phyloP scores from a whole-genome alignment of 805 yeast species.

The Pichia exigua region DNA sequence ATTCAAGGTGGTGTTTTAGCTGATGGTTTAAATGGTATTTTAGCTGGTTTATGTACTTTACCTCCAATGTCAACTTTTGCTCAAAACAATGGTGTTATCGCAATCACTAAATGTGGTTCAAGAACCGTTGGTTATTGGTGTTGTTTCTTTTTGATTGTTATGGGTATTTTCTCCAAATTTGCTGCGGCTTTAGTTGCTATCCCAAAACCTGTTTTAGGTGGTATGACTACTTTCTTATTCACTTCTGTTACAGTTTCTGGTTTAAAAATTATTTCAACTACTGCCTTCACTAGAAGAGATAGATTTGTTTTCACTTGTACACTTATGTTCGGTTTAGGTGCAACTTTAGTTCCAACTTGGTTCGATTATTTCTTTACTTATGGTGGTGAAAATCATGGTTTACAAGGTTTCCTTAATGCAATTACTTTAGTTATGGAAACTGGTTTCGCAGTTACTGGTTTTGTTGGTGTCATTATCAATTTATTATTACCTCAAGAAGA shows the following conservation, averaged over 20 bases:
- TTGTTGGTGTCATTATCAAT: conserved; percentile 44
- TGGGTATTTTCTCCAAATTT: conserved; percentile 85
- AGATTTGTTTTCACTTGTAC: conserved; percentile 46
- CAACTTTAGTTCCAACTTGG: conserved; percentile 41
- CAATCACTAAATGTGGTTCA: conserved; percentile 86
- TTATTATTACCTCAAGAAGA: conserved; percentile 40
- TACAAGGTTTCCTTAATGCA: conserved; percentile 44
- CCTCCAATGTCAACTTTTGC: conserved; percentile 94
- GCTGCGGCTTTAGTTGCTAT: conserved; percentile 85
- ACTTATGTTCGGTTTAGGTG: conserved; percentile 44
- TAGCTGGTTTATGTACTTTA: conserved; percentile 71
- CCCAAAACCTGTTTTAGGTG: conserved; percentile 76
- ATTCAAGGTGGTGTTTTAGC: conserved; percentile 91
- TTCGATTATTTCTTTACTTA: conserved; percentile 44
- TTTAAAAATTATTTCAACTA: conserved; percentile 44
- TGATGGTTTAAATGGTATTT: conserved; percentile 68
- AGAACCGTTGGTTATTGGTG: conserved; percentile 55
- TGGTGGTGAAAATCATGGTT: conserved; percentile 35
- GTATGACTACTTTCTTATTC: conserved; percentile 63
- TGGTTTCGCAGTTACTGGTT: conserved; percentile 49
- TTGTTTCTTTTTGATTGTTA: conserved; percentile 60
- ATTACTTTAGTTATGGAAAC: conserved; percentile 50
- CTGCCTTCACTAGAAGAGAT: conserved; percentile 51
- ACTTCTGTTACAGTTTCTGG: conserved; percentile 55
- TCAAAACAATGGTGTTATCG: conserved; percentile 91